phyloP scores from a whole-genome alignment of 176 grass and related monocot species.

The Raddia distichophylla region DNA sequence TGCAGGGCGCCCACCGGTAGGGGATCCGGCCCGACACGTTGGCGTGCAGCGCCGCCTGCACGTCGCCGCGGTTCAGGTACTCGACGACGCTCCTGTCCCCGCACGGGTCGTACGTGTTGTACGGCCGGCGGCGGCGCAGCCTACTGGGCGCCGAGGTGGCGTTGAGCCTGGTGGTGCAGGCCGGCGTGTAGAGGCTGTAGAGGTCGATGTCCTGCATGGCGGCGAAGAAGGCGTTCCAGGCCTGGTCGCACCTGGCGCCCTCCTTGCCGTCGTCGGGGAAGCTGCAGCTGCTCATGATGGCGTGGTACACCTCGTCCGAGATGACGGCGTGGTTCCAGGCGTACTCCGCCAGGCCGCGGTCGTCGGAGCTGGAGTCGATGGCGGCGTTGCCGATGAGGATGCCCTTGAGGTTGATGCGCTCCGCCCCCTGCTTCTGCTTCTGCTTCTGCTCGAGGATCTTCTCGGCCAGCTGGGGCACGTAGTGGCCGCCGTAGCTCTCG shows the following conservation, averaged over 20 bases:
- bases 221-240: conserved; percentile 55
- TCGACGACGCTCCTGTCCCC: conserved; percentile 41
- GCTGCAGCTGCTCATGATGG: conserved; percentile 58
- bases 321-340: conserved; percentile 91
- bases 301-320: conserved; percentile 64
- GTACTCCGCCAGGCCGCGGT: conserved; percentile 71
- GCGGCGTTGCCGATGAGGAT: conserved; percentile 79
- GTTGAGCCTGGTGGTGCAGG: conserved; percentile 43
- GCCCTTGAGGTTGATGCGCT: conserved; percentile 86
- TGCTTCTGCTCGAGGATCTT: neutral
- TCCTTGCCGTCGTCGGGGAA: conserved; percentile 47
- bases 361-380: conserved; percentile 71
- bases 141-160: neutral
- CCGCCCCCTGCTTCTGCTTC: too few species aligned
- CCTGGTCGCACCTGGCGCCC: conserved; percentile 20
- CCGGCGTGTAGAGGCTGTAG: conserved; percentile 87
- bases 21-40: conserved; percentile 61
- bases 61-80: conserved; percentile 80
- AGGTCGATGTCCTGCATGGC: conserved; percentile 70
- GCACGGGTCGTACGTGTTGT: conserved; percentile 77
- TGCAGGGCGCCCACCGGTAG: conserved; percentile 79
- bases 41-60: conserved; percentile 82
- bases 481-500: conserved; percentile 94
- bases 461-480: conserved; percentile 72
- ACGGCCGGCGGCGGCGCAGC: neutral